Base-by-base conservation (phyloP, 2,329 filamentous ascomycete genomes). In the Hypoxylon rubiginosum region DNA sequence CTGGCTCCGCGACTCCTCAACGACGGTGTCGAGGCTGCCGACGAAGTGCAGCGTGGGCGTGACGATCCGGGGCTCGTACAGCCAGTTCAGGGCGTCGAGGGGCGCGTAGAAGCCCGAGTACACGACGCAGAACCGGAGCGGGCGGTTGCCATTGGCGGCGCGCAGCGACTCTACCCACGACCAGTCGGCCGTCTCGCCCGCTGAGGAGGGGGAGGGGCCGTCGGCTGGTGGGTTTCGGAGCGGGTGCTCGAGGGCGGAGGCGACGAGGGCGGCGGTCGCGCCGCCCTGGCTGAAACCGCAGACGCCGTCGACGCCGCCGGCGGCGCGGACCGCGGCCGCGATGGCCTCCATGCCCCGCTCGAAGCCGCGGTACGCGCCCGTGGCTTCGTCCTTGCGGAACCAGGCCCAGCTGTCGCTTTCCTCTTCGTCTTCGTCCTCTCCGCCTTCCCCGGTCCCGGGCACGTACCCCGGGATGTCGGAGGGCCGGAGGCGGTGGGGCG, bases 261-360 rank as follows among this genome's bases (percentile, higher is more conserved):
- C 89, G 0, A 97, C 82, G 76, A 97, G 88, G 0, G 85, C 90
- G 0, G 94, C 89, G 48, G 90, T 82, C 0, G 89, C 90, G 6
- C 86, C 93, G 19, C 93, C 93, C 79, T 97, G 93, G 66, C 88
- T 92, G 81, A 97, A 97, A 0, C 93, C 94, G 28, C 94, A 82
- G 0, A 94, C 90, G 6, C 90, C 93, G 74, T 96, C 92, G 48
- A 95, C 87, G 1, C 90, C 90, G 0, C 88, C 91, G 8, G 88
- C 85, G 1, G 86, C 84, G 32, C 81, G 79, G 24, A 97, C 86
- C 0, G 88, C 80, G 4, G 83, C 76, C 0, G 91, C 91, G 5
- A 97, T 79, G 1, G 81, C 75, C 0, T 76, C 79, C 71, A 97
- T 84, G 0, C 92, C 93, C 19, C 86, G 80, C n/a, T 91, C 87